phyloP scores from a whole-genome alignment of 352 stramenopile species.

The Pythium aphanidermatum region DNA sequence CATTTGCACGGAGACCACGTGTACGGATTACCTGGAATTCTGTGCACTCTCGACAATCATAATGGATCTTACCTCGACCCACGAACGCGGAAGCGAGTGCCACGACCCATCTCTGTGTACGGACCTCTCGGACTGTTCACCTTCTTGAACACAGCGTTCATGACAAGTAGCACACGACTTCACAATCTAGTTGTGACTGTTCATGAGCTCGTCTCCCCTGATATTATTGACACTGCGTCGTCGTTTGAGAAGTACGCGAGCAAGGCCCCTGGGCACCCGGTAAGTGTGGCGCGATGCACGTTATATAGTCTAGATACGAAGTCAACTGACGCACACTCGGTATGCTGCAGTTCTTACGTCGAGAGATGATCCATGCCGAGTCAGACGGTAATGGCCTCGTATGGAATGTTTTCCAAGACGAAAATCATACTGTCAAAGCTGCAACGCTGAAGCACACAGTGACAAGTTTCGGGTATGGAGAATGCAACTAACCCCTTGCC shows the following conservation, averaged over 20 bases:
- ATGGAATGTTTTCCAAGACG: conserved; percentile 74
- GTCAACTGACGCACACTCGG: no score
- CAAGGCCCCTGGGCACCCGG: conserved; percentile 47
- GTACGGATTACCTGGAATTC: conserved; percentile 72
- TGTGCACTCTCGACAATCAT: conserved; percentile 83
- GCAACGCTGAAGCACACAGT: conserved; percentile 71
- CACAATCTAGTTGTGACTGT: conserved; percentile 65
- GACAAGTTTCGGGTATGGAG: conserved; percentile 78
- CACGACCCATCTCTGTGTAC: conserved; percentile 64
- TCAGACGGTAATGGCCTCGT: conserved; percentile 49
- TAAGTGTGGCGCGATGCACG: no score
- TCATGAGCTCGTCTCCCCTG: conserved; percentile 59
- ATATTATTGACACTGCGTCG: conserved; percentile 40
- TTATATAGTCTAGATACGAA: no score
- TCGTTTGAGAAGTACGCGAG: conserved; percentile 58
- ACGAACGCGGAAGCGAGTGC: conserved; percentile 36
- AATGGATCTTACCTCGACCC: conserved; percentile 54
- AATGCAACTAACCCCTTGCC: no score
- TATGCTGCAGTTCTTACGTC: conserved; percentile 43
- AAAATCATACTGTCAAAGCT: conserved; percentile 51
- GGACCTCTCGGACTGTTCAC: conserved; percentile 68
- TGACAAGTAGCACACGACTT: conserved; percentile 57
- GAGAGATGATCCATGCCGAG: conserved; percentile 47
- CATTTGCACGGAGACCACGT: conserved; percentile 86
- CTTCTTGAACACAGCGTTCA: conserved; percentile 71